Conservation (phyloP, 2,329 filamentous ascomycete species). For the Metarhizium brunneum region DNA sequence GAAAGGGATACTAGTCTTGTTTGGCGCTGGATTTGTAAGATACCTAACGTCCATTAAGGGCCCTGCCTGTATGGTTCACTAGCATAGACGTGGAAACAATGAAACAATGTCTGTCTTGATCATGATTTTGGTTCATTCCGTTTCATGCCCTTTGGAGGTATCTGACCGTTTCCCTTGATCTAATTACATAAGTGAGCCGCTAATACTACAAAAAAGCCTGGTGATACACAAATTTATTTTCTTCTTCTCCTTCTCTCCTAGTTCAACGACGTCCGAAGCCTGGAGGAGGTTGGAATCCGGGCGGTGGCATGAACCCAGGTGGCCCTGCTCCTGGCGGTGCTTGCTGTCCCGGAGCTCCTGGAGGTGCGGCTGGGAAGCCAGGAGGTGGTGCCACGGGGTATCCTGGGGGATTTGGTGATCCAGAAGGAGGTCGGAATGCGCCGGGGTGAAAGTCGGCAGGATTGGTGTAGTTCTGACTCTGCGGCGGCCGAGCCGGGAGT, state of each 20-base stretch:
- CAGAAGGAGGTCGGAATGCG: slow-evolving; percentile 28
- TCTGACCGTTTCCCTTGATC: slow-evolving; percentile 1
- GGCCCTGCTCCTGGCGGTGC: slow-evolving; percentile 21
- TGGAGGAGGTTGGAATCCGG: slow-evolving; percentile 37
- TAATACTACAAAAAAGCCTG: background rate
- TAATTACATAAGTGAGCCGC: background rate
- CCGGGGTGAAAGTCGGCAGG: slow-evolving; percentile 39
- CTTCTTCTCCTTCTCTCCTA: background rate
- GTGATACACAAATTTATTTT: background rate
- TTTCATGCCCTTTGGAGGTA: background rate
- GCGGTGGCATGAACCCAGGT: slow-evolving; percentile 31
- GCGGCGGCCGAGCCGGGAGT: slow-evolving; percentile 40
- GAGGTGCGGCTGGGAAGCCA: slow-evolving; percentile 29
- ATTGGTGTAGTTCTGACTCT: slow-evolving; percentile 36
- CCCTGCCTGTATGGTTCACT: slow-evolving; percentile 8
- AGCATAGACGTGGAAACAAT: background rate
- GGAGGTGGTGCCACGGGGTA: slow-evolving; percentile 30
- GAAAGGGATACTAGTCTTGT: background rate
- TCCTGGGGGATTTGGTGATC: slow-evolving; percentile 28
- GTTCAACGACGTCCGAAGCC: slow-evolving; percentile 26
- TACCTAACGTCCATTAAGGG: slow-evolving; percentile 10
- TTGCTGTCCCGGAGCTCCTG: slow-evolving; percentile 21
- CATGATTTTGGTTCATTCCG: background rate
- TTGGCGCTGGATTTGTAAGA: slow-evolving; percentile 12
- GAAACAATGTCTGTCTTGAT: background rate